Conservation (phyloP, 345 rosid species). For the Leavenworthia alabamica region DNA sequence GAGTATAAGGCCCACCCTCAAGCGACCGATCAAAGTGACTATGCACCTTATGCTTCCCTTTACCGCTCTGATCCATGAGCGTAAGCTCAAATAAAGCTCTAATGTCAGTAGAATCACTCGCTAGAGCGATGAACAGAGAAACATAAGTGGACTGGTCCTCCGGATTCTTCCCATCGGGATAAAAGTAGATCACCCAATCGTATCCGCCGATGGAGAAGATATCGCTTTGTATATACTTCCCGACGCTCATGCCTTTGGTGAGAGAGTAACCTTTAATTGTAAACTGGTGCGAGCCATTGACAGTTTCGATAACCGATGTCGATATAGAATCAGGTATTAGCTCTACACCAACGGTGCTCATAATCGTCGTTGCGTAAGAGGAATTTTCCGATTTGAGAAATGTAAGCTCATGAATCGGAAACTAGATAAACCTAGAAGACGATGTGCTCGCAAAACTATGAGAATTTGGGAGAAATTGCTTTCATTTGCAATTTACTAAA, state of each 20-base stretch:
- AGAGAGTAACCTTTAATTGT: slow-evolving; percentile 73
- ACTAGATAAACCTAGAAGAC: slow-evolving; percentile 11
- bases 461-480: slow-evolving; percentile 3
- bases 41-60: slow-evolving; percentile 80
- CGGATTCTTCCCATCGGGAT: slow-evolving; percentile 83
- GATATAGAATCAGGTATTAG: slow-evolving; percentile 42
- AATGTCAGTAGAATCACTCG: slow-evolving; percentile 85
- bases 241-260: slow-evolving; percentile 75
- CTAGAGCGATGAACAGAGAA: slow-evolving; percentile 78
- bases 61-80: slow-evolving; percentile 86
- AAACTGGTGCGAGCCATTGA: slow-evolving; percentile 77
- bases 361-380: slow-evolving; percentile 21
- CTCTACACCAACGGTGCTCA: slow-evolving; percentile 37
- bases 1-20: slow-evolving; percentile 80
- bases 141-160: slow-evolving; percentile 65
- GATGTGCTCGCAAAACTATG: neutral
- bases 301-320: slow-evolving; percentile 61
- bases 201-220: slow-evolving; percentile 79
- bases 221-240: slow-evolving; percentile 75
- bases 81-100: slow-evolving; percentile 89
- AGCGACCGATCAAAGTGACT: slow-evolving; percentile 93
- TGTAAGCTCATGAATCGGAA: neutral
- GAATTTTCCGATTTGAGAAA: neutral
- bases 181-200: slow-evolving; percentile 91
- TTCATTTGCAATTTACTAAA: too few species aligned